These are phyloP conservation scores for Pythium pyrilobum DNA, from an alignment of 352 stramenopile species.

Conservation along the genomic window DNA sequence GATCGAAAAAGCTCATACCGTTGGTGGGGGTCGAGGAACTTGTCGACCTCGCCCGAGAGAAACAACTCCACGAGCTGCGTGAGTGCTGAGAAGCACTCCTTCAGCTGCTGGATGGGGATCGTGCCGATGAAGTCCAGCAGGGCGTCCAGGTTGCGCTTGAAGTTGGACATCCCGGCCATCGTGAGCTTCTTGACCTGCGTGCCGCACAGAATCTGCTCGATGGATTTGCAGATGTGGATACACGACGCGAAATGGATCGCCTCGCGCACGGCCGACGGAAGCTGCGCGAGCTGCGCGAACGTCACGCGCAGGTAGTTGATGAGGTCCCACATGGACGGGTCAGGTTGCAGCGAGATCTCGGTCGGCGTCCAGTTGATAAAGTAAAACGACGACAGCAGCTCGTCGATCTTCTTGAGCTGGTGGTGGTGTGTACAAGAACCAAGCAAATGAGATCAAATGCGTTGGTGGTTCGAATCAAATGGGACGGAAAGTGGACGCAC, in stretches of 20 bases:
- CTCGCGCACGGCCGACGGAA: slow-evolving; percentile 53
- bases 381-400: slow-evolving; percentile 69
- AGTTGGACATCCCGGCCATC: slow-evolving; percentile 63
- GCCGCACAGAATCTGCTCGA: slow-evolving; percentile 65
- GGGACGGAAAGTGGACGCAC: slow-evolving; percentile 20
- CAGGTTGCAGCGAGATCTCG: slow-evolving; percentile 48
- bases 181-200: slow-evolving; percentile 61
- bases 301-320: slow-evolving; percentile 85
- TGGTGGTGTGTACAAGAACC: too few relatives aligned
- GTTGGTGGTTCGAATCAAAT: background rate
- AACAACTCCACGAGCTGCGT: slow-evolving; percentile 66
- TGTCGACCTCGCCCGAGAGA: slow-evolving; percentile 48
- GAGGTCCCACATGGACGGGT: slow-evolving; percentile 77
- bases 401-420: slow-evolving; percentile 80
- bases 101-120: slow-evolving; percentile 51
- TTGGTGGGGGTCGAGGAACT: slow-evolving; percentile 58
- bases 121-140: slow-evolving; percentile 59
- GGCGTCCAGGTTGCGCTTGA: slow-evolving; percentile 73
- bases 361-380: slow-evolving; percentile 71
- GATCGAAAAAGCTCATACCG: slow-evolving; percentile 22
- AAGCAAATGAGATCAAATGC: background rate
- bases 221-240: slow-evolving; percentile 70
- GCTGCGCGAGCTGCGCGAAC: slow-evolving; percentile 53
- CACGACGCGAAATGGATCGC: slow-evolving; percentile 73
- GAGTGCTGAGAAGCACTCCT: slow-evolving; percentile 60